These are phyloP conservation scores for Boletus tylopilopsis DNA, from an alignment of 768 basidiomycete genomes.

Conservation along the genomic window DNA sequence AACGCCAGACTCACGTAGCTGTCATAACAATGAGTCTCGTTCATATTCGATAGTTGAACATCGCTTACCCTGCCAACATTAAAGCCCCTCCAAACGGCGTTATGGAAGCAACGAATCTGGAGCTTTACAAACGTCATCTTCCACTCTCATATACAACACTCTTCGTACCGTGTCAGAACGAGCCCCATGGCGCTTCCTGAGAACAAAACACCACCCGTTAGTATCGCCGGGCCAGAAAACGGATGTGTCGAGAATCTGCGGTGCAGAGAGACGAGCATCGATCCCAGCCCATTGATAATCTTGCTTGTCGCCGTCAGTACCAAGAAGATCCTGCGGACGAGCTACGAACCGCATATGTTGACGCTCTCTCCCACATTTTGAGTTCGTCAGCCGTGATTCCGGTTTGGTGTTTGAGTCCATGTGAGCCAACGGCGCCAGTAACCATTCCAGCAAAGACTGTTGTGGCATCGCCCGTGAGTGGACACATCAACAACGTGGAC, in stretches of 20 bases:
- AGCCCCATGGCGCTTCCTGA: conserved; percentile 60
- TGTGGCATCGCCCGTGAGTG: neutral
- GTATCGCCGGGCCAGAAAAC: conserved; percentile 68
- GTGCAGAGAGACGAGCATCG: conserved; percentile 61
- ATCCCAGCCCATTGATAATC: conserved; percentile 67
- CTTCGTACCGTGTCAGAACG: conserved; percentile 44
- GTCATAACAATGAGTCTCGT: conserved; percentile 7
- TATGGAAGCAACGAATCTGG: conserved; percentile 56
- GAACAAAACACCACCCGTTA: conserved; percentile 53
- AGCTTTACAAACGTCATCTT: conserved; percentile 25
- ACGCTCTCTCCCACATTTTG: conserved; percentile 59
- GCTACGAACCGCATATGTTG: conserved; percentile 55
- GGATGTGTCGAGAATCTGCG: conserved; percentile 53
- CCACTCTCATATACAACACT: neutral
- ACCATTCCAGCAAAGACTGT: conserved; percentile 49
- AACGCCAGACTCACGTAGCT: conserved; percentile 55
- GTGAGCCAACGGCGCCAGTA: conserved; percentile 67
- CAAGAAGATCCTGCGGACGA: neutral
- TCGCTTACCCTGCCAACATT: conserved; percentile 65
- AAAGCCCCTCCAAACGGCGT: conserved; percentile 63
- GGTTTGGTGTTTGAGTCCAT: conserved; percentile 48
- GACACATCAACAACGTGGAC: neutral
- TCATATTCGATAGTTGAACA: neutral
- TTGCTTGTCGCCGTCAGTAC: conserved; percentile 27
- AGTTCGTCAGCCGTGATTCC: conserved; percentile 50